A percentile compares a stretch with the other conserved stretches of the same genome.
phyloP scores from a whole-genome alignment of 148 eudicot genomes.

The Linanthus parryae region DNA sequence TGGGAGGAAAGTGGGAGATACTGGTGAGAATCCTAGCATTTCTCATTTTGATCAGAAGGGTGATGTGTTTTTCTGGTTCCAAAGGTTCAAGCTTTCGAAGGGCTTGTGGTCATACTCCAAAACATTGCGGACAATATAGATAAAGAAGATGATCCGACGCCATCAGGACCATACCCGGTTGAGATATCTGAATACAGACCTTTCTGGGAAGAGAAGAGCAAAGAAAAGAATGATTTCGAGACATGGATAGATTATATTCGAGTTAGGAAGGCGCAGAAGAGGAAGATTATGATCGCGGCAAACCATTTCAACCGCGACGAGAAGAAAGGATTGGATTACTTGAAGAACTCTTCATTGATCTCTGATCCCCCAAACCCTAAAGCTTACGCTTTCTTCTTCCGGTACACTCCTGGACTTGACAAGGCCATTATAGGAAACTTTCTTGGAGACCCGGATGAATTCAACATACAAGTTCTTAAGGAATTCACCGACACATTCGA shows the following conservation, averaged over 20 bases:
- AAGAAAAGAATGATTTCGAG: slow-evolving; percentile 31
- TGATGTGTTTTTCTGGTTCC: too few species aligned
- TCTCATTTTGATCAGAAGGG: too few species aligned
- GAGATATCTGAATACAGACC: slow-evolving; percentile 49
- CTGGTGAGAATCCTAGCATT: too few species aligned
- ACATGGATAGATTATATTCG: slow-evolving; percentile 51
- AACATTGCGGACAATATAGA: slow-evolving; percentile 70
- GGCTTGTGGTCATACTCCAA: slow-evolving; percentile 59
- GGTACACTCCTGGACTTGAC: slow-evolving; percentile 63
- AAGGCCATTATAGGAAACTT: slow-evolving; percentile 80
- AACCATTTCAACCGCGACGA: slow-evolving; percentile 81
- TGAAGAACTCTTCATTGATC: slow-evolving; percentile 49
- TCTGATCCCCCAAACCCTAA: slow-evolving; percentile 76
- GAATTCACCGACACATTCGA: slow-evolving; percentile 73
- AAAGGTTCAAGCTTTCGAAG: slow-evolving; percentile 95
- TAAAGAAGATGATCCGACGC: slow-evolving; percentile 32
- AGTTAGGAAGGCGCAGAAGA: slow-evolving; percentile 64
- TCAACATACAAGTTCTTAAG: slow-evolving; percentile 66
- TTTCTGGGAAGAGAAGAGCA: slow-evolving; percentile 74
- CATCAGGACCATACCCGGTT: slow-evolving; percentile 58
- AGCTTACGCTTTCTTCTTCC: slow-evolving; percentile 66
- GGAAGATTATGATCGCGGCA: slow-evolving; percentile 61
- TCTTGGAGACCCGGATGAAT: slow-evolving; percentile 82
- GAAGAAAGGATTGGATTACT: slow-evolving; percentile 79
- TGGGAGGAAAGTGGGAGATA: too few species aligned